Conservation (phyloP, 1,284 basidiomycete genomes). For the Sporisorium exsertum region DNA sequence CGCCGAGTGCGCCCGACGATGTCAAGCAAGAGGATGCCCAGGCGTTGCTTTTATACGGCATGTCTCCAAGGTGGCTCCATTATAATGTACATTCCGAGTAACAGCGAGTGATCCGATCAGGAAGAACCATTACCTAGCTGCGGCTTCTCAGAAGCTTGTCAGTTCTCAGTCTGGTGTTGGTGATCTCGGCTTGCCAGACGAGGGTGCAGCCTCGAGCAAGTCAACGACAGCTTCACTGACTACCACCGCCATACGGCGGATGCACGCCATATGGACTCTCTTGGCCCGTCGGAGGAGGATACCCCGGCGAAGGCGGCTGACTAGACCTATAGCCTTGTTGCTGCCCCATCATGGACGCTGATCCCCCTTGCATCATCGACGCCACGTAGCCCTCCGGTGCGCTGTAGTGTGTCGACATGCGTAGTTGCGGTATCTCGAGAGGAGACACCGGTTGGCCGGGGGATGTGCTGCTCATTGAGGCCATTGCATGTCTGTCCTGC, state of each 20-base stretch:
- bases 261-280: conserved; percentile 9
- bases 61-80: too few relatives aligned
- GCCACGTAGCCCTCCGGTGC: conserved; percentile 3
- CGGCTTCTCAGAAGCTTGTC: too few relatives aligned
- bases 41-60: too few relatives aligned
- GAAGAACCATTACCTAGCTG: too few relatives aligned
- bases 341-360: conserved; percentile 8
- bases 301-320: conserved; percentile 13
- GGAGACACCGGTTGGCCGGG: background rate
- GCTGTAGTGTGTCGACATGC: conserved; percentile 26
- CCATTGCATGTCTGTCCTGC: background rate
- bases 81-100: too few relatives aligned
- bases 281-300: background rate
- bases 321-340: conserved; percentile 1
- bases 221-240: conserved; percentile 1
- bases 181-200: too few relatives aligned
- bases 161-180: too few relatives aligned
- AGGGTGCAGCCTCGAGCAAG: background rate
- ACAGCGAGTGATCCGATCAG: too few relatives aligned
- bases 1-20: too few relatives aligned
- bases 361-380: conserved; percentile 6
- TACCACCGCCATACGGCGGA: conserved; percentile 5
- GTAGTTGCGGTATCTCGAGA: conserved; percentile 17
- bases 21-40: too few relatives aligned
- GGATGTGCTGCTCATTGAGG: background rate